Base-by-base conservation (phyloP, 208 protist species). In the Crithidia mellificae region DNA sequence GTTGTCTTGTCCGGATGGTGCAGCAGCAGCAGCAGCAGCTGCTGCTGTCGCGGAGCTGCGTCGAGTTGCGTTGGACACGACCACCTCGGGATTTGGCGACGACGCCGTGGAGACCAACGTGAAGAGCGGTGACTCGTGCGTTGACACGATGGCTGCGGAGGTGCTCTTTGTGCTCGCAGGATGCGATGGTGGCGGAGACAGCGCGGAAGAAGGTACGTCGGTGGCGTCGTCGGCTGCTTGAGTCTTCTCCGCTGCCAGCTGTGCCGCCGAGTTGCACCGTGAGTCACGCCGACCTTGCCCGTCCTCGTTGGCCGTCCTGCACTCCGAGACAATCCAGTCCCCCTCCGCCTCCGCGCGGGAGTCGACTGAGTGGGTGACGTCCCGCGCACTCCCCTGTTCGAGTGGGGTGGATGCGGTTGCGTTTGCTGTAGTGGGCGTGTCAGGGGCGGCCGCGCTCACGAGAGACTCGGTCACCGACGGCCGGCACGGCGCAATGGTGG, bases 401-500 rank as follows among this genome's bases (percentile, higher is more conserved):
- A n/a, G n/a, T n/a, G n/a, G n/a, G n/a, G n/a, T n/a, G n/a, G n/a
- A n/a, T n/a, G n/a, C n/a, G n/a, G n/a, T n/a, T n/a, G n/a, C n/a
- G n/a, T n/a, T n/a, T n/a, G n/a, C n/a, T n/a, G n/a, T n/a, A n/a
- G n/a, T n/a, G n/a, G n/a, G n/a, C n/a, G n/a, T n/a, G n/a, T n/a
- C n/a, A n/a, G n/a, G n/a, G n/a, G n/a, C 43, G 30, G 43, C 61
- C 15, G n/a, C 15, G 25, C 22, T 25, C 4, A 50, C 20, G 39
- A 36, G 52, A 8, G 51, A 51, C 12, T 39, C 34, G 2, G 6
- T 30, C 15, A 12, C 3, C 5, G 62, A 68, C 20, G 54, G 43
- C 19, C 11, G 17, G 1, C 30, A 22, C 19, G 70, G 63, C 20
- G 38, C 70, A 20, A 66, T 14, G 5, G 63, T 76, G 6, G 63